Conservation (phyloP, 305 asterid genomes). For the Fraxinus sp. region DNA sequence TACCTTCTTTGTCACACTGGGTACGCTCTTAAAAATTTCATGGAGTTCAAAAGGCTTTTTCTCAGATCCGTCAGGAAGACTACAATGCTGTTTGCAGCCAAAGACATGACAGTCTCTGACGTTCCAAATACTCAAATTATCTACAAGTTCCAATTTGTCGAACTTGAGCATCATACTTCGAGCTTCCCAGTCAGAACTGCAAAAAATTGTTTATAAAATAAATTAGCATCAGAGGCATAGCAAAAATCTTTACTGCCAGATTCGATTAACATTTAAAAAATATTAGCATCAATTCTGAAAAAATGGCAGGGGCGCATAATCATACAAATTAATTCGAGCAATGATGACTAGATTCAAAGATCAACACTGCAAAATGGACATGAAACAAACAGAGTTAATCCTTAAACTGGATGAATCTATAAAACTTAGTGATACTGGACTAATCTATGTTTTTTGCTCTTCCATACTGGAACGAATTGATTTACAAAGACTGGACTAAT, state of each 20-base stretch:
- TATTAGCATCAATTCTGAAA: neutral
- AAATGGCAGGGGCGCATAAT: neutral
- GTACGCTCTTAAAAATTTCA: conserved; percentile 82
- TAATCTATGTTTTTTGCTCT: neutral
- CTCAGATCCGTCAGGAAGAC: conserved; percentile 57
- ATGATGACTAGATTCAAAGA: neutral
- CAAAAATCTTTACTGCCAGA: neutral
- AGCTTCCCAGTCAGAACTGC: conserved; percentile 91
- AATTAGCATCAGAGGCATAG: conserved; percentile 25
- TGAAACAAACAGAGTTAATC: neutral
- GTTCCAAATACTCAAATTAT: conserved; percentile 54
- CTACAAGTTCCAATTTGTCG: conserved; percentile 36
- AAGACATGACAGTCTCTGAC: conserved; percentile 74
- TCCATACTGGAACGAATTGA: neutral
- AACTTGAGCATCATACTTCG: conserved; percentile 55
- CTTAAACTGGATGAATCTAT: neutral
- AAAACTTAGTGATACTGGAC: neutral
- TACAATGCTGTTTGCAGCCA: conserved; percentile 64
- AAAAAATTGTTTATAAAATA: conserved; percentile 31
- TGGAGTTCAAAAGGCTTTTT: conserved; percentile 81
- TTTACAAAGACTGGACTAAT: neutral
- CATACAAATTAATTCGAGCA: neutral
- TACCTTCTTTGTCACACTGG: conserved; percentile 51
- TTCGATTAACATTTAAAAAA: neutral
- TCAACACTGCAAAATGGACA: neutral